These are phyloP conservation scores for Arthrobotrys conoides DNA, from an alignment of 2,329 filamentous ascomycete species.

Conservation along the genomic window DNA sequence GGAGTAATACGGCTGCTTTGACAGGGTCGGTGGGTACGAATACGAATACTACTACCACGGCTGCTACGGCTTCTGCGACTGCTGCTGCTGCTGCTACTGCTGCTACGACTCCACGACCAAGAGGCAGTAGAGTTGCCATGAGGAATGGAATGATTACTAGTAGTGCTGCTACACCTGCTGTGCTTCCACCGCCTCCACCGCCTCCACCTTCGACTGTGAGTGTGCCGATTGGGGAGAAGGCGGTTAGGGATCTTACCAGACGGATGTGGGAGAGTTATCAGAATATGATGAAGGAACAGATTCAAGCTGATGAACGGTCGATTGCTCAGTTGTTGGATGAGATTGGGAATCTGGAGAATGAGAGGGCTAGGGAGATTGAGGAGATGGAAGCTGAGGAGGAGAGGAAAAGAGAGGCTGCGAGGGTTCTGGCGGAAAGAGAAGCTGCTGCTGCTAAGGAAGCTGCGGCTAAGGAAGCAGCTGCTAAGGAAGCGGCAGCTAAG, in stretches of 20 bases:
- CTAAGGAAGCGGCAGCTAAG: slow-evolving; percentile 22
- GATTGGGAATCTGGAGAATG: slow-evolving; percentile 58
- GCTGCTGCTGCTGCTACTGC: slow-evolving; percentile 4
- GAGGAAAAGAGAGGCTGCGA: slow-evolving; percentile 46
- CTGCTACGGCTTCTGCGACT: slow-evolving; percentile 16
- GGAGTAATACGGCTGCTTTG: background rate
- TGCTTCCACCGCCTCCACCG: background rate
- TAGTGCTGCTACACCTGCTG: slow-evolving; percentile 31
- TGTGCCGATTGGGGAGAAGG: slow-evolving; percentile 56
- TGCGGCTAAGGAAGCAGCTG: slow-evolving; percentile 14
- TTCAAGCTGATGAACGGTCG: slow-evolving; percentile 41
- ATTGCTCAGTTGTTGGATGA: slow-evolving; percentile 56
- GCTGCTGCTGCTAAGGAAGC: slow-evolving; percentile 29
- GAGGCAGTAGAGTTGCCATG: slow-evolving; percentile 50
- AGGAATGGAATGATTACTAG: slow-evolving; percentile 57
- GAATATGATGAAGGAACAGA: slow-evolving; percentile 58
- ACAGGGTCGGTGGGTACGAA: background rate
- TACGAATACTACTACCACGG: background rate
- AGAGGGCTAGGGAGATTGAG: slow-evolving; percentile 51
- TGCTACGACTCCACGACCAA: slow-evolving; percentile 33
- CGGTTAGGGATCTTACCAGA: slow-evolving; percentile 51
- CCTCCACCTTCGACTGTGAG: background rate
- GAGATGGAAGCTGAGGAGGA: slow-evolving; percentile 50
- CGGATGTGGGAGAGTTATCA: slow-evolving; percentile 55
- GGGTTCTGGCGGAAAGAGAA: slow-evolving; percentile 22